These are phyloP conservation scores for Massariosphaeria phaeospora DNA, from an alignment of 495 filamentous ascomycete genomes.

Conservation along the genomic window DNA sequence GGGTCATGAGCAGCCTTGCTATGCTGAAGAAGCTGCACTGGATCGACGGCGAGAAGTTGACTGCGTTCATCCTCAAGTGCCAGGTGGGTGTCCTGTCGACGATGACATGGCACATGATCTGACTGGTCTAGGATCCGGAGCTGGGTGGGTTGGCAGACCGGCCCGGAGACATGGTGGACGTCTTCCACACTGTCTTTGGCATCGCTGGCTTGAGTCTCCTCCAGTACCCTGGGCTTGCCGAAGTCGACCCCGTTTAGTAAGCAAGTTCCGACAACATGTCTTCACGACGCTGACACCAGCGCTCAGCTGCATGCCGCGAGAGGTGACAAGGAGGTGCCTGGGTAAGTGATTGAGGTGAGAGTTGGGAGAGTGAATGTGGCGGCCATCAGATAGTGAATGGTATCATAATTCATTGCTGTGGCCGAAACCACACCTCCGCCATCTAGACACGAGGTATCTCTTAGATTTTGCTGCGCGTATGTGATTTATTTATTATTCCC, in stretches of 20 bases:
- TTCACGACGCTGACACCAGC: slow-evolving; percentile 10
- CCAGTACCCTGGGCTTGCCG: slow-evolving; percentile 64
- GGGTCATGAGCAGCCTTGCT: slow-evolving; percentile 81
- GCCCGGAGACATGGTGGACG: slow-evolving; percentile 91
- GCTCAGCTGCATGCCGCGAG: slow-evolving; percentile 40
- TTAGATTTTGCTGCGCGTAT: background rate
- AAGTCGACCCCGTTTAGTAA: slow-evolving; percentile 85
- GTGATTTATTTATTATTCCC: background rate
- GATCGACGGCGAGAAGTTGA: slow-evolving; percentile 77
- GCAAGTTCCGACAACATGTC: slow-evolving; percentile 31
- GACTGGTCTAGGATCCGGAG: slow-evolving; percentile 61
- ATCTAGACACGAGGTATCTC: background rate
- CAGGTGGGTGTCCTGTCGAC: slow-evolving; percentile 51
- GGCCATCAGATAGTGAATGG: background rate
- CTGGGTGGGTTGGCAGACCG: slow-evolving; percentile 83
- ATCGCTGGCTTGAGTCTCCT: slow-evolving; percentile 84
- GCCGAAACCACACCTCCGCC: background rate
- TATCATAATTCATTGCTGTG: background rate
- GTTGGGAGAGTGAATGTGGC: background rate
- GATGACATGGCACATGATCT: background rate
- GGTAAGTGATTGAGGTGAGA: slow-evolving; percentile 2
- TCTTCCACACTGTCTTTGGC: slow-evolving; percentile 91
- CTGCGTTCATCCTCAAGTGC: slow-evolving; percentile 74
- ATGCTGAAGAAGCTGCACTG: slow-evolving; percentile 87
- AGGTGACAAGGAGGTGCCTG: slow-evolving; percentile 31